Evolutionary conservation across 768 basidiomycete species (phyloP), one percentile per base, ranked within the genome.

Genomic region (Cubamyces lactineus): DNA sequence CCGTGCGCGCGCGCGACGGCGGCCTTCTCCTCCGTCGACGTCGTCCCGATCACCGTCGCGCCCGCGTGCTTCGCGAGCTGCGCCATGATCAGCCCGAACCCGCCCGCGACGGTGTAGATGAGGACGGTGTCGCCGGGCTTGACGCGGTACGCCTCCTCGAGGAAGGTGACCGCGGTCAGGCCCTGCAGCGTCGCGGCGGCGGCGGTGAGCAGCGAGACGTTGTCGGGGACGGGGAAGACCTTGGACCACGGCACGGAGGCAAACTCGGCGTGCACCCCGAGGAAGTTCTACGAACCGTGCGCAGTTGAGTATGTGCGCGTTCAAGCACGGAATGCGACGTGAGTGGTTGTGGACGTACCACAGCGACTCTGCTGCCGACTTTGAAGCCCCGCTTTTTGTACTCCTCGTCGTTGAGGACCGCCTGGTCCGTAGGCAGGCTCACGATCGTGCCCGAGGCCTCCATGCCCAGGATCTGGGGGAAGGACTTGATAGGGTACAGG

Each of bases 61-160:
- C 96, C 96, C 19, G 85, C 78, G 46, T 79, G 77, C 71, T 85
- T 87, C 41, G 86, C 85, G 34, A 91, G 71, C 76, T 96, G 89
- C 9, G 84, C 79, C 57, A 87, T 80, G 30, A 89, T 71, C 26
- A 89, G 78, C 2, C 86, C 96, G 11, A 97, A 80, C 12, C 96
- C 95, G 34, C 96, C 96, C 0, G 96, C 95, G 38, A 96, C 84
- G 34, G 96, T 96, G 71, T 97, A 92, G 1, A 98, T 83, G 51
- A 96, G 81, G 57, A 96, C 86, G 49, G 78, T 82, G 69, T 96
- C 94, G 1, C 85, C 89, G 67, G 83, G 83, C 73, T 94, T 82
- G 59, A 96, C 90, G 46, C 86, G 76, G 74, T 98, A 92, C 8
- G 94, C 86, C 72, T 99, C 96, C 50, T 87, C 87, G 65, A 91